Evolutionary conservation across 768 basidiomycete genomes (phyloP).

Genomic region (Mycena chlorophos): DNA sequence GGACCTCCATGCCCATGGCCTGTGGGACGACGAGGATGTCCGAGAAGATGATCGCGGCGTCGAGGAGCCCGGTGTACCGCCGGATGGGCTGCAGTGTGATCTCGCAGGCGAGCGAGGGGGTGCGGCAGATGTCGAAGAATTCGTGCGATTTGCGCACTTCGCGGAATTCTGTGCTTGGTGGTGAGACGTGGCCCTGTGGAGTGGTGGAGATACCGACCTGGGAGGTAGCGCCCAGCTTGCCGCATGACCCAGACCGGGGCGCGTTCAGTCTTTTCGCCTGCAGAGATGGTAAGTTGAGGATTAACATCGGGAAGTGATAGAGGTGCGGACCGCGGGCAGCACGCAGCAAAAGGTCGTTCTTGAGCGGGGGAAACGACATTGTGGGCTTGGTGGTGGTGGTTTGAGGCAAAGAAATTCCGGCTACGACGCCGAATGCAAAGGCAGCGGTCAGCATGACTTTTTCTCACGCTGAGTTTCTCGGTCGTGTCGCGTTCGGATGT

Average conservation of each 20-base stretch:
- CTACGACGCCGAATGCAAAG: constrained; percentile 10
- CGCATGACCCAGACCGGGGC: constrained; percentile 99
- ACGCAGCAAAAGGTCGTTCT: constrained; percentile 87
- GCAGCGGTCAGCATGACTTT: no score
- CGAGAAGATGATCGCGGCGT: constrained; percentile 97
- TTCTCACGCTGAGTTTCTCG: no score
- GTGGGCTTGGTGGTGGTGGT: constrained; percentile 20
- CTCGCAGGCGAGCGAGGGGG: constrained; percentile 84
- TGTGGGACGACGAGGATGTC: constrained; percentile 98
- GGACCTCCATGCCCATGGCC: constrained; percentile 93
- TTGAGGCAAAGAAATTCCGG: constrained; percentile 18
- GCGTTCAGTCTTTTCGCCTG: constrained; percentile 82
- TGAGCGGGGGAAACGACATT: constrained; percentile 69
- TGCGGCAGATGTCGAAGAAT: constrained; percentile 94
- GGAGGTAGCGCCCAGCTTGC: constrained; percentile 93
- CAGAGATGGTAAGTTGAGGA: constrained; percentile 1
- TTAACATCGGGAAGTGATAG: background rate
- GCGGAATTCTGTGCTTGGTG: constrained; percentile 72
- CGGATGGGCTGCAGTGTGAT: constrained; percentile 94
- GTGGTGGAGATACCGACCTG: constrained; percentile 52
- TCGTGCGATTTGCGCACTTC: constrained; percentile 82
- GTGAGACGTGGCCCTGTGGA: constrained; percentile 8
- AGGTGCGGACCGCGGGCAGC: constrained; percentile 70
- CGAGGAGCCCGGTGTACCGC: constrained; percentile 81
- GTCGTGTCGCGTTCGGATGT: no score